Percentiles rank a stretch among this genome's conserved stretches.
phyloP scores from a whole-genome alignment of 1,284 basidiomycete species.

The Melampsora larici-populina region DNA sequence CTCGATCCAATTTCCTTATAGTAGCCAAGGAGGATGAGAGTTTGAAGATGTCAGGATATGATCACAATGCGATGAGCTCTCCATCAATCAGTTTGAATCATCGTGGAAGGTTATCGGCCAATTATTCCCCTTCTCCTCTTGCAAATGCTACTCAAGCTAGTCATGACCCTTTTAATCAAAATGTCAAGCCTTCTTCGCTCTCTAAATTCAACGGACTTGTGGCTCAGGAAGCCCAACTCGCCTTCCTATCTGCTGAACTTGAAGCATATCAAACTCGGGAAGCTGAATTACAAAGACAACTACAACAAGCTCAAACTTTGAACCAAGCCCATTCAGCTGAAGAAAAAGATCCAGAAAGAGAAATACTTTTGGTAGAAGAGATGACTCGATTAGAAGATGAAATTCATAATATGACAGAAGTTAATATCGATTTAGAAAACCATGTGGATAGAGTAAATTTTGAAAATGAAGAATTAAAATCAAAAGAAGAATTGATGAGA shows the following conservation, averaged over 20 bases:
- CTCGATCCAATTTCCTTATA: constrained; percentile 30
- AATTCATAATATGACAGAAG: not conserved
- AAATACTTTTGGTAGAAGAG: constrained; percentile 27
- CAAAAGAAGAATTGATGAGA: not conserved
- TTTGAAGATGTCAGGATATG: not conserved
- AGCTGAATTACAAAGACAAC: constrained; percentile 8
- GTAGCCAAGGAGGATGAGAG: constrained; percentile 20
- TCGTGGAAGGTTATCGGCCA: not conserved
- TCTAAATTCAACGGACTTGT: constrained; percentile 2
- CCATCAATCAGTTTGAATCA: not conserved
- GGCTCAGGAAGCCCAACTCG: constrained; percentile 18
- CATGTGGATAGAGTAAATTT: constrained; percentile 23
- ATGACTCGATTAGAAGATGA: constrained; percentile 28
- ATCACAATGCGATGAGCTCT: not conserved
- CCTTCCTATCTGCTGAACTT: not conserved
- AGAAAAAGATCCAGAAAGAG: constrained; percentile 7
- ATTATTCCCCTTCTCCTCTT: not conserved
- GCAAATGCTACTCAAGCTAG: not conserved
- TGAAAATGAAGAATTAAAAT: not conserved
- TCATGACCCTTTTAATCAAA: not conserved
- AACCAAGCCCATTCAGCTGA: not conserved
- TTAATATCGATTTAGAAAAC: constrained; percentile 38
- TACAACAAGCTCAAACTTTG: not conserved
- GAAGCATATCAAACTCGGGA: constrained; percentile 21
- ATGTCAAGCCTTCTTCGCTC: not conserved